Percentiles rank a stretch among this genome's conserved stretches.
Evolutionary conservation across 345 rosid species (phyloP).

Genomic region (Carallia pectinifolia): DNA sequence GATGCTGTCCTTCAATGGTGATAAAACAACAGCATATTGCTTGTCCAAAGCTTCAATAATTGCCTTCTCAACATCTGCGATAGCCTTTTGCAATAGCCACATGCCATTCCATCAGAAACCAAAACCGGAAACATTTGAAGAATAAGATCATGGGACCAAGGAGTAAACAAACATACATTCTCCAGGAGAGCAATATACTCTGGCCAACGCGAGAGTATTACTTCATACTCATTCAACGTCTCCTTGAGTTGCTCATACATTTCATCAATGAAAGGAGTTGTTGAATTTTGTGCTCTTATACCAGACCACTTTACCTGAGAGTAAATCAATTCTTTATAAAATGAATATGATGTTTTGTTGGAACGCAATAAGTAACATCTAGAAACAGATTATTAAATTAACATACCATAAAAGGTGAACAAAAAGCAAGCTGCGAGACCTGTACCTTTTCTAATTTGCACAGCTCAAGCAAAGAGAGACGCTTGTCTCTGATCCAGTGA

Average conservation of each 20-base stretch:
- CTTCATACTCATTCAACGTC: conserved; percentile 24
- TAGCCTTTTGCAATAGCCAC: conserved; percentile 19
- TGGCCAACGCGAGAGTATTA: conserved; percentile 30
- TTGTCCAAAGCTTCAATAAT: conserved; percentile 29
- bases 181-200: conserved; percentile 26
- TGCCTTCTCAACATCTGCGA: conserved; percentile 31
- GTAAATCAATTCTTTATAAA: neutral
- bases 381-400: too few species aligned
- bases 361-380: too few species aligned
- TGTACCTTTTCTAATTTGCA: conserved; percentile 28
- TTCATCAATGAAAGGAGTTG: conserved; percentile 23
- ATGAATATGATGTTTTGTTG: neutral
- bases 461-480: conserved; percentile 12
- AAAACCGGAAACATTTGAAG: neutral
- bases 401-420: too few species aligned
- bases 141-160: neutral
- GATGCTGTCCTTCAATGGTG: conserved; percentile 23
- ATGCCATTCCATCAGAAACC: neutral
- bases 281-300: conserved; percentile 11
- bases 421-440: neutral
- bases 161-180: conserved; percentile 16
- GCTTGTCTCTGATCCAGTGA: conserved; percentile 29
- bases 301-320: conserved; percentile 18
- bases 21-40: conserved; percentile 24
- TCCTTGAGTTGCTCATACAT: conserved; percentile 22